These are phyloP conservation scores for Diaporthe ampelina DNA, from an alignment of 2,329 filamentous ascomycete species.

Conservation along the genomic window DNA sequence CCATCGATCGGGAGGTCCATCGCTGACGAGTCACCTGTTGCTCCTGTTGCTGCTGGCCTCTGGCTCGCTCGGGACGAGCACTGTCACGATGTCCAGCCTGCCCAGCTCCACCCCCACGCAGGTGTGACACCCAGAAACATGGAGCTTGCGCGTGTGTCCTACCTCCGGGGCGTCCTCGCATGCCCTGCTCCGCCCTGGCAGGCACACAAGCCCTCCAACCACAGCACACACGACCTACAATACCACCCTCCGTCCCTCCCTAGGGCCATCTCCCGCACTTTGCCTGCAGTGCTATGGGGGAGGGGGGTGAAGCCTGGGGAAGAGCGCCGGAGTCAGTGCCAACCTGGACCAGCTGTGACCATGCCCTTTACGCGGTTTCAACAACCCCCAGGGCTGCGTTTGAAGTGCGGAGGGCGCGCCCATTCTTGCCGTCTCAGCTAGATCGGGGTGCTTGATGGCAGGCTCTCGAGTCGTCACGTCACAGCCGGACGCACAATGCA, in stretches of 20 bases:
- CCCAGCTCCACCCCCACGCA: slow-evolving; percentile 28
- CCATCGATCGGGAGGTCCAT: slow-evolving; percentile 18
- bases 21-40: slow-evolving; percentile 22
- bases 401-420: slow-evolving; percentile 15
- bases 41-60: slow-evolving; percentile 7
- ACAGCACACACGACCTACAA: background rate
- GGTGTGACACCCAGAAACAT: slow-evolving; percentile 32
- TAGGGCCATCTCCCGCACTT: slow-evolving; percentile 10
- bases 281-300: background rate
- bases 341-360: slow-evolving; percentile 22
- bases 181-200: slow-evolving; percentile 26
- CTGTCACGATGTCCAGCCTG: slow-evolving; percentile 26
- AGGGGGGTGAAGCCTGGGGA: too few relatives aligned
- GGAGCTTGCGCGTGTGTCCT: slow-evolving; percentile 12
- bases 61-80: background rate
- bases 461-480: slow-evolving; percentile 16
- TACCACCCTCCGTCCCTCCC: background rate
- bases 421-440: slow-evolving; percentile 12
- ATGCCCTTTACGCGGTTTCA: slow-evolving; percentile 25
- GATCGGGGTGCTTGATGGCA: slow-evolving; percentile 5
- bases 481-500: slow-evolving; percentile 3
- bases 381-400: slow-evolving; percentile 27
- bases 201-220: slow-evolving; percentile 10
- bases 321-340: slow-evolving; percentile 19
- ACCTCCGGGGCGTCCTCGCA: slow-evolving; percentile 2